These are phyloP conservation scores for Gracilaria domingensis DNA, from an alignment of 23 red algal species.

Conservation along the genomic window DNA sequence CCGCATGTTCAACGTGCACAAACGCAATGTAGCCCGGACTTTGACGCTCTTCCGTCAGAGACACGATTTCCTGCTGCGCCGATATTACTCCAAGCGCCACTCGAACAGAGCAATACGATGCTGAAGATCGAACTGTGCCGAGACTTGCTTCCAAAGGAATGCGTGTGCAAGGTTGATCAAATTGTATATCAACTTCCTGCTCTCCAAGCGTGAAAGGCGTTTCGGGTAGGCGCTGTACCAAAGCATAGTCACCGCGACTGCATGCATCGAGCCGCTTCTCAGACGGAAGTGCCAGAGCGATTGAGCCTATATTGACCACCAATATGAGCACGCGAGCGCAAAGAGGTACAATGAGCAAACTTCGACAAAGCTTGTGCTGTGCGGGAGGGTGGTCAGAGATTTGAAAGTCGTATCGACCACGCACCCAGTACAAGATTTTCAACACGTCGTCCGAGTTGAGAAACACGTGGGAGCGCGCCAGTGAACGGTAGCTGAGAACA, in stretches of 20 bases:
- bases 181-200: not conserved
- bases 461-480: constrained; percentile 3
- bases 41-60: not conserved
- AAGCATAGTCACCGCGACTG: constrained; percentile 16
- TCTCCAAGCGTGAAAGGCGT: not conserved
- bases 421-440: constrained; percentile 5
- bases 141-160: not conserved
- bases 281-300: not conserved
- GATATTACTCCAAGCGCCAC: not conserved
- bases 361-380: not conserved
- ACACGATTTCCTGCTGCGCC: not conserved
- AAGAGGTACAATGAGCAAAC: constrained; percentile 9
- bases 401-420: constrained; percentile 6
- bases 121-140: not conserved
- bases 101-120: not conserved
- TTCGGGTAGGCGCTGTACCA: not conserved
- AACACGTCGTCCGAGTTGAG: constrained; percentile 44
- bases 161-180: not conserved
- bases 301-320: constrained; percentile 5
- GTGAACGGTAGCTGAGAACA: not conserved
- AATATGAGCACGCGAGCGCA: not conserved
- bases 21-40: not conserved
- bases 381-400: not conserved
- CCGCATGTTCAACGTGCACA: not conserved
- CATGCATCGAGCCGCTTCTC: constrained; percentile 25